Percentiles rank a stretch among this genome's conserved stretches.
phyloP scores from a whole-genome alignment of 2,329 filamentous ascomycete genomes.

The Nothophoma quercina region DNA sequence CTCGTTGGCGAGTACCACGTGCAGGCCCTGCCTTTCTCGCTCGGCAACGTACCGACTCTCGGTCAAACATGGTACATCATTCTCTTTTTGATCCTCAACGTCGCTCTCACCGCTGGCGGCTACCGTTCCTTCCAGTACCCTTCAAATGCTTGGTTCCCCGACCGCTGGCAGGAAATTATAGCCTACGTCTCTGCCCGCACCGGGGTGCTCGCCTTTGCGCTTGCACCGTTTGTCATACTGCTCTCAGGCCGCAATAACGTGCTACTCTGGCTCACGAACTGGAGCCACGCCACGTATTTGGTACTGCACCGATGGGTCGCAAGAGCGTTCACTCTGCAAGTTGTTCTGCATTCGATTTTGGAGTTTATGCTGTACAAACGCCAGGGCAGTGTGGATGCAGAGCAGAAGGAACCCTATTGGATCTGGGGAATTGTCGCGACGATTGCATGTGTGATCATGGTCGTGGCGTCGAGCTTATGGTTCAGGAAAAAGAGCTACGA shows the following conservation, averaged over 20 bases:
- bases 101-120: conserved; percentile 23
- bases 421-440: conserved; percentile 52
- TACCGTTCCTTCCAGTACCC: conserved; percentile 48
- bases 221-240: conserved; percentile 42
- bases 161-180: conserved; percentile 35
- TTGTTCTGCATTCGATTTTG: conserved; percentile 29
- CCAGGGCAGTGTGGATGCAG: conserved; percentile 22
- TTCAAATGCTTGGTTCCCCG: conserved; percentile 47
- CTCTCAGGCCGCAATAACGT: conserved; percentile 51
- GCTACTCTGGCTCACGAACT: conserved; percentile 50
- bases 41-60: conserved; percentile 51
- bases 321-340: conserved; percentile 29
- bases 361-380: conserved; percentile 28
- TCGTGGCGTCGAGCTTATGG: conserved; percentile 34
- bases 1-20: conserved; percentile 25
- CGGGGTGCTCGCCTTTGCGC: conserved; percentile 42
- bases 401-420: conserved; percentile 41
- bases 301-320: conserved; percentile 47
- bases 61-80: conserved; percentile 58
- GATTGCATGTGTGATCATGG: conserved; percentile 34
- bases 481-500: conserved; percentile 45
- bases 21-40: conserved; percentile 20
- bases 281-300: conserved; percentile 49
- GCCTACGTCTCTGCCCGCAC: conserved; percentile 39
- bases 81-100: conserved; percentile 29